Evolutionary conservation across 75 land plant species (phyloP).

Genomic region (Adiantum capillusveneris): DNA sequence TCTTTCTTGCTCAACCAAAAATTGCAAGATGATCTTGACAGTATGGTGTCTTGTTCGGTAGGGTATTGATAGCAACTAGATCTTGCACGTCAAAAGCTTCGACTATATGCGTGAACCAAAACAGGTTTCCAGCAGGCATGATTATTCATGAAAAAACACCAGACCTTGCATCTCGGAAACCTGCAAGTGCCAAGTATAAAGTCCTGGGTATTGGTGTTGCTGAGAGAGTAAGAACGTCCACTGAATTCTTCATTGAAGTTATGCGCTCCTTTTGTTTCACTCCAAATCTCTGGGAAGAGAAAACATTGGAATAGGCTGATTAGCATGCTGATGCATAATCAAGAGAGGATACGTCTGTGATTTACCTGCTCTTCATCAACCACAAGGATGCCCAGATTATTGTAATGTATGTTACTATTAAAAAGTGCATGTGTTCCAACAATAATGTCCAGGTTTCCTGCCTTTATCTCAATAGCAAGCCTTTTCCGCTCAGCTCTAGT

Average conservation of each 20-base stretch:
- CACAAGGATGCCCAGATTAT: slow-evolving; percentile 83
- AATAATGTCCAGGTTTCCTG: slow-evolving; percentile 62
- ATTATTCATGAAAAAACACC: too few relatives aligned
- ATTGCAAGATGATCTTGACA: too few relatives aligned
- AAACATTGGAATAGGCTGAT: too few relatives aligned
- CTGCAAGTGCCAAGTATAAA: slow-evolving; percentile 87
- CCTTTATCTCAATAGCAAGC: slow-evolving; percentile 53
- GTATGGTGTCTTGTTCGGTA: too few relatives aligned
- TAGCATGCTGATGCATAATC: too few relatives aligned
- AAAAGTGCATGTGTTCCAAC: slow-evolving; percentile 97
- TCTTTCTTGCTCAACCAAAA: too few relatives aligned
- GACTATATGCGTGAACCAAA: too few relatives aligned
- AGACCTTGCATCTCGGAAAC: slow-evolving; percentile 98
- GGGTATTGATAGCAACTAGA: too few relatives aligned
- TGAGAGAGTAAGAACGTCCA: slow-evolving; percentile 96
- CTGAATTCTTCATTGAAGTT: slow-evolving; percentile 84
- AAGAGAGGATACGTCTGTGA: not conserved
- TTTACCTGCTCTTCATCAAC: slow-evolving; percentile 96
- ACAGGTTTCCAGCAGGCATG: too few relatives aligned
- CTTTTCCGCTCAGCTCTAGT: slow-evolving; percentile 71
- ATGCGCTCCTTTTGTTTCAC: slow-evolving; percentile 97
- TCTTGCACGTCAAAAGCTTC: too few relatives aligned
- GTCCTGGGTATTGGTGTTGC: slow-evolving; percentile 99
- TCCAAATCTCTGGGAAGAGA: slow-evolving; percentile 75
- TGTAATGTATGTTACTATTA: slow-evolving; percentile 73